These are phyloP conservation scores for Arachnopeziza araneosa DNA, from an alignment of 2,329 filamentous ascomycete genomes.

Conservation along the genomic window DNA sequence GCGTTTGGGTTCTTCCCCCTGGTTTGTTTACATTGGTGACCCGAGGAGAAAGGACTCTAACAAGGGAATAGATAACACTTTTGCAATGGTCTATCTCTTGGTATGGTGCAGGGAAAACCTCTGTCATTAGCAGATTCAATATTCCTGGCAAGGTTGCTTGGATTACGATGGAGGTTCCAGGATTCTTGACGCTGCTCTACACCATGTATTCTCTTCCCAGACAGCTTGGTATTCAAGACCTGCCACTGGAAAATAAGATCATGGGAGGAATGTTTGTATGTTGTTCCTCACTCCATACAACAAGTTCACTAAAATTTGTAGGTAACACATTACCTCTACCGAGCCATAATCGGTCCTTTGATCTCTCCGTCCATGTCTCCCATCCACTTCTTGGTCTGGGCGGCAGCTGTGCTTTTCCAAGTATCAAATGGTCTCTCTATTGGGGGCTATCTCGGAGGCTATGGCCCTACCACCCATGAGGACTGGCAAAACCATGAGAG, in stretches of 20 bases:
- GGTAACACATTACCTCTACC: constrained; percentile 85
- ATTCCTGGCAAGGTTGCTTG: constrained; percentile 84
- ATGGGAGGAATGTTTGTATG: constrained; percentile 60
- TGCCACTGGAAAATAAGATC: constrained; percentile 75
- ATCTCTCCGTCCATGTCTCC: constrained; percentile 91
- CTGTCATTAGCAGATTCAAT: constrained; percentile 67
- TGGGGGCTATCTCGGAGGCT: constrained; percentile 76
- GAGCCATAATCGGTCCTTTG: constrained; percentile 75
- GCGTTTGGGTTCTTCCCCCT: constrained; percentile 45
- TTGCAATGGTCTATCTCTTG: constrained; percentile 69
- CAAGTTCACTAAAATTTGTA: constrained; percentile 28
- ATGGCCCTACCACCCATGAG: constrained; percentile 59
- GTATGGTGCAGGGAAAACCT: constrained; percentile 93
- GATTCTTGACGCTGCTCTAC: constrained; percentile 73
- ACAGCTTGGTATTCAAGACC: constrained; percentile 48
- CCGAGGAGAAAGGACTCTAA: neutral
- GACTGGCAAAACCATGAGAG: constrained; percentile 40
- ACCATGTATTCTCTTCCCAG: constrained; percentile 64
- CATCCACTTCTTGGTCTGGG: constrained; percentile 66
- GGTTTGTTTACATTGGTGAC: constrained; percentile 33
- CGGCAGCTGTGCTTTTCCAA: constrained; percentile 66
- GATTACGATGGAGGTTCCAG: constrained; percentile 81
- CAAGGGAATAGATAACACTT: constrained; percentile 54
- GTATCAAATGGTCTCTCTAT: constrained; percentile 72
- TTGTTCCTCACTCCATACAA: neutral